Evolutionary conservation across 2,329 filamentous ascomycete species (phyloP).

Genomic region (Dendryphion nanum): DNA sequence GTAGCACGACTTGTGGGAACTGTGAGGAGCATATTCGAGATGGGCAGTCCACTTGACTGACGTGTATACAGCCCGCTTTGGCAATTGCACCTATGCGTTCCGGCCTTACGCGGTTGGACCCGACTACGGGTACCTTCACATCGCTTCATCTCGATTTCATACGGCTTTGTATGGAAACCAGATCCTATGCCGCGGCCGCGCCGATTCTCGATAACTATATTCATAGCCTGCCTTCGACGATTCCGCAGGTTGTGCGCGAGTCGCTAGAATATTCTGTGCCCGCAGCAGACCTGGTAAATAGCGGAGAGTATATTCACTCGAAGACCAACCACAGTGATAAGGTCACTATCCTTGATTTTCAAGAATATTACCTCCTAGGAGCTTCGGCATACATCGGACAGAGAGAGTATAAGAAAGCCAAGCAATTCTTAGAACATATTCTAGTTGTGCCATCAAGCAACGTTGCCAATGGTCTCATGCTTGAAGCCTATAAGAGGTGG

Average conservation of each 20-base stretch:
- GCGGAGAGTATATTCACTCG: conserved; percentile 59
- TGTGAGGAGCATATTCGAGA: conserved; percentile 18
- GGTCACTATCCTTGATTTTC: conserved; percentile 53
- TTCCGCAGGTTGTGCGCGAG: conserved; percentile 26
- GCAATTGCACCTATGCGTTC: conserved; percentile 42
- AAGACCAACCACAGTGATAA: conserved; percentile 57
- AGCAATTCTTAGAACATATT: conserved; percentile 47
- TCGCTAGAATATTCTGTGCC: conserved; percentile 39
- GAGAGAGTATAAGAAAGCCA: conserved; percentile 44
- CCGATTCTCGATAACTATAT: conserved; percentile 65
- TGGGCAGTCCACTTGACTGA: conserved; percentile 7
- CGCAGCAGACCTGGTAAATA: conserved; percentile 41
- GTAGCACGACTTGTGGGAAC: conserved; percentile 30
- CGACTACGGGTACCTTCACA: conserved; percentile 65
- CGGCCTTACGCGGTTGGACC: conserved; percentile 66
- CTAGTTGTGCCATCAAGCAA: conserved; percentile 65
- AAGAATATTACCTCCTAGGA: conserved; percentile 54
- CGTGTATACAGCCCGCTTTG: conserved; percentile 26
- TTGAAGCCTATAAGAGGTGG: conserved; percentile 92
- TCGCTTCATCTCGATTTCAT: conserved; percentile 60
- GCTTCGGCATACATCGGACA: conserved; percentile 48
- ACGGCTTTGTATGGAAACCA: conserved; percentile 56
- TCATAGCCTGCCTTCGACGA: conserved; percentile 59
- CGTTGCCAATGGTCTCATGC: conserved; percentile 72
- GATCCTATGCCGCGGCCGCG: conserved; percentile 55